Evolutionary conservation across 352 stramenopile species (phyloP).

Genomic region (Paralagenidium karlingii): DNA sequence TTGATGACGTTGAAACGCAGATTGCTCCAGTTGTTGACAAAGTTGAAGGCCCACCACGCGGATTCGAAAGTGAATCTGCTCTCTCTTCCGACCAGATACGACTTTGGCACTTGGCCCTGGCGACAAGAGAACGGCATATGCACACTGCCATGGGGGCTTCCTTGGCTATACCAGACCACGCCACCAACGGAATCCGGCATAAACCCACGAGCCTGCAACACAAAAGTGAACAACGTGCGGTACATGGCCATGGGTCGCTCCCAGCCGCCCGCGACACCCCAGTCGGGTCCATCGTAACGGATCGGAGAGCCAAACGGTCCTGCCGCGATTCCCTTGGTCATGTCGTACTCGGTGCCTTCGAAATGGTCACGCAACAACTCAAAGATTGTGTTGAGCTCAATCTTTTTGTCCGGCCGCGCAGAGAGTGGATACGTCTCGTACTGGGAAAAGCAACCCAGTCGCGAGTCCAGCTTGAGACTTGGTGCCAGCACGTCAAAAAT

Average conservation of each 20-base stretch:
- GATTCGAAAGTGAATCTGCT: slow-evolving; percentile 7
- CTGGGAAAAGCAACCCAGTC: slow-evolving; percentile 42
- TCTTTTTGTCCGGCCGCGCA: slow-evolving; percentile 43
- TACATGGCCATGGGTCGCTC: slow-evolving; percentile 88
- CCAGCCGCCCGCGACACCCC: slow-evolving; percentile 60
- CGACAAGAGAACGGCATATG: slow-evolving; percentile 6
- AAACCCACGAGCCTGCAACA: slow-evolving; percentile 26
- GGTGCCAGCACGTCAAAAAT: slow-evolving; percentile 71
- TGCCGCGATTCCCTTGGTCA: slow-evolving; percentile 71
- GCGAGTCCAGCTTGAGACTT: slow-evolving; percentile 58
- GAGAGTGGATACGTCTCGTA: slow-evolving; percentile 84
- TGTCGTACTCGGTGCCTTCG: slow-evolving; percentile 82
- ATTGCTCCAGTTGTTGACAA: slow-evolving; percentile 15
- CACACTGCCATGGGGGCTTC: slow-evolving; percentile 4
- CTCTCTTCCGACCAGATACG: slow-evolving; percentile 4
- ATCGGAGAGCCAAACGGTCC: slow-evolving; percentile 87
- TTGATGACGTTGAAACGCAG: slow-evolving; percentile 14
- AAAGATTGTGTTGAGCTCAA: slow-evolving; percentile 71
- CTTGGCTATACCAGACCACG: slow-evolving; percentile 6
- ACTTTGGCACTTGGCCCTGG: slow-evolving; percentile 2
- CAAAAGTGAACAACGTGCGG: slow-evolving; percentile 80
- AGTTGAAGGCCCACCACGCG: slow-evolving; percentile 17
- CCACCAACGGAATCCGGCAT: slow-evolving; percentile 2
- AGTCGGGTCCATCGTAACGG: slow-evolving; percentile 47
- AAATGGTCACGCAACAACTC: slow-evolving; percentile 84